Base-by-base conservation (phyloP, 2,329 filamentous ascomycete species). In the Fusarium irregulare region DNA sequence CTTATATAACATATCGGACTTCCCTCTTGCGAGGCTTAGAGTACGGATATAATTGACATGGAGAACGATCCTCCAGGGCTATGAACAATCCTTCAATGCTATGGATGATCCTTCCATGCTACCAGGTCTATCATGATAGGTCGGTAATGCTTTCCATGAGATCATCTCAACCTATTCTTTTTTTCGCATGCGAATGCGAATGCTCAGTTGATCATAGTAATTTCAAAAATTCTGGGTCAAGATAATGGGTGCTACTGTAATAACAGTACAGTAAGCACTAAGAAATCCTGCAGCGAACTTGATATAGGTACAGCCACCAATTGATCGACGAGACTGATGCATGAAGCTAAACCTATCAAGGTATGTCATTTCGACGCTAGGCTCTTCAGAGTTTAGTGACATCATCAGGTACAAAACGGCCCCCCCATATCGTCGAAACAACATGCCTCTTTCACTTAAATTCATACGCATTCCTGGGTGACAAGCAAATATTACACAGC, bases 331-430 rank as follows among this genome's bases (percentile, higher is more conserved):
- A 34, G 20, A 9, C 16, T 49, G 28, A 49, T 28, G 20, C 47
- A 34, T 13, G 27, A 34, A 57, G 34, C 55, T 57, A 57, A 42
- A 32, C 55, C 46, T 25, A 32, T 4, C 10, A 32, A 1, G n/a
- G 55, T 16, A 57, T 9, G 46, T 51, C 56, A 58, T 53, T 58
- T 58, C 56, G 56, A 58, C 47, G 10, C 56, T 58, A 58, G 3
- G 7, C 47, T 25, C 11, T 14, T 1, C 14, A 34, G 7, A 49
- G 20, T n/a, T 12, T 49, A 49, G 47, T 34, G 28, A 23, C 20
- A 9, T 23, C 10, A 18, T 34, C 28, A 14, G 16, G 14, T 14
- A 50, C 32, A 18, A 25, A 23, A 32, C 0, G 4, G 2, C 16
- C 12, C 16, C 12, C 7, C 20, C n/a, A 30, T 41, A 2, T 25